A percentile compares a stretch with the other conserved stretches of the same genome.
Evolutionary conservation across 2,329 filamentous ascomycete genomes (phyloP).

Genomic region (Nemania diffusa): DNA sequence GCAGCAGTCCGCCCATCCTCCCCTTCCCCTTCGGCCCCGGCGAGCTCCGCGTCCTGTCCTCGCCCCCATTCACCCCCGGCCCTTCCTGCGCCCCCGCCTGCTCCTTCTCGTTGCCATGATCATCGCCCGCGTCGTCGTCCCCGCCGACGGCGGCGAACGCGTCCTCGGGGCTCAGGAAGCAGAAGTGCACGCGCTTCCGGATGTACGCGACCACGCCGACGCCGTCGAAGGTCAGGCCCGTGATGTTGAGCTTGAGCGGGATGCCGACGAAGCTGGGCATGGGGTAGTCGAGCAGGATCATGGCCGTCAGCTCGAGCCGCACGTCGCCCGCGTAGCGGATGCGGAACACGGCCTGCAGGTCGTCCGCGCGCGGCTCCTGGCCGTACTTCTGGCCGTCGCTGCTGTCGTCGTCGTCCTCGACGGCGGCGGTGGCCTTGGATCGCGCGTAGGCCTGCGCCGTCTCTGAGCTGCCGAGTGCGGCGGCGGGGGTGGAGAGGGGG

Average conservation of each 20-base stretch:
- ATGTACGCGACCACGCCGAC: slow-evolving; percentile 94
- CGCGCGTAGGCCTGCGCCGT: slow-evolving; percentile 8
- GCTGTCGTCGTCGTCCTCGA: slow-evolving; percentile 18
- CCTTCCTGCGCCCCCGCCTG: too few species aligned
- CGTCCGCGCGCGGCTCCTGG: slow-evolving; percentile 81
- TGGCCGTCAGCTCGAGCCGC: slow-evolving; percentile 87
- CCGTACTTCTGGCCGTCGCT: slow-evolving; percentile 12
- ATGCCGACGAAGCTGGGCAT: slow-evolving; percentile 99
- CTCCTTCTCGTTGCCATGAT: slow-evolving; percentile 28
- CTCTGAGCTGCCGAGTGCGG: slow-evolving; percentile 22
- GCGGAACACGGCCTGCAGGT: slow-evolving; percentile 91
- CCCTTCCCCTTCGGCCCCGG: slow-evolving; percentile 54
- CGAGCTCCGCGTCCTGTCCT: neutral
- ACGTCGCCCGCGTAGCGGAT: slow-evolving; percentile 91
- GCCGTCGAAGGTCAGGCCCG: slow-evolving; percentile 93
- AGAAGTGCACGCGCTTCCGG: slow-evolving; percentile 88
- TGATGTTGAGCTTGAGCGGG: slow-evolving; percentile 93
- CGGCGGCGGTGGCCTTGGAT: slow-evolving; percentile 19
- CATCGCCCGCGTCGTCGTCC: slow-evolving; percentile 52
- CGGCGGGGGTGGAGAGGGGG: too few species aligned
- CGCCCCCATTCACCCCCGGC: neutral
- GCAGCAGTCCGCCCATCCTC: slow-evolving; percentile 75
- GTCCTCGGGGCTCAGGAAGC: slow-evolving; percentile 92
- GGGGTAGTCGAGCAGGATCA: slow-evolving; percentile 96
- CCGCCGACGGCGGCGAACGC: slow-evolving; percentile 76